Conservation (phyloP, 306 rosid genomes). For the Castanea crenata region DNA sequence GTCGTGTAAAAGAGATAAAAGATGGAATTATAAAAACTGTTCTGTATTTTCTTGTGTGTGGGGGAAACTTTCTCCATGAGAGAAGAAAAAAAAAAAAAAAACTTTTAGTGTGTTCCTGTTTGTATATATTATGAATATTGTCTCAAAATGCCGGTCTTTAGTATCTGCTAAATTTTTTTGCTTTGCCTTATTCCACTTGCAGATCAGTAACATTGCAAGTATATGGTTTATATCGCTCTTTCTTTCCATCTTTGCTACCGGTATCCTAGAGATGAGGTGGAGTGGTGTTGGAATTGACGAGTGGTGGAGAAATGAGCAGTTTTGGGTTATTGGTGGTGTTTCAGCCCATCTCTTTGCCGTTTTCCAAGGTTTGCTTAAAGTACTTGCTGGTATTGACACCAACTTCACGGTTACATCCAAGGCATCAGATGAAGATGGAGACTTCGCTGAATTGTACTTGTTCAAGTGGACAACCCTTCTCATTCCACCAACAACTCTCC, state of each 20-base stretch:
- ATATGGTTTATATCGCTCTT: conserved; percentile 96
- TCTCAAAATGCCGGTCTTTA: not conserved
- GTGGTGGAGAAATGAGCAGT: conserved; percentile 99
- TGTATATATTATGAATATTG: not conserved
- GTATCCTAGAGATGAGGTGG: conserved; percentile 99
- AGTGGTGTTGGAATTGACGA: conserved; percentile 96
- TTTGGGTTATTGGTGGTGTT: conserved; percentile 99
- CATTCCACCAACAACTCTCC: conserved; percentile 92
- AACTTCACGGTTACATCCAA: conserved; percentile 98
- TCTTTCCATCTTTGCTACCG: conserved; percentile 91
- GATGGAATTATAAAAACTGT: not conserved
- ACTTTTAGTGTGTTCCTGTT: not conserved
- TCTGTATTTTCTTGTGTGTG: not conserved
- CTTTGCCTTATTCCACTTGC: conserved; percentile 31
- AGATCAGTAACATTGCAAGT: conserved; percentile 97
- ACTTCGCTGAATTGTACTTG: conserved; percentile 83
- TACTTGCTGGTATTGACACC: conserved; percentile 92
- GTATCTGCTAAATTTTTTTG: conserved; percentile 1
- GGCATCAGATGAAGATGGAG: conserved; percentile 95
- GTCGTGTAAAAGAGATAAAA: too few relatives aligned
- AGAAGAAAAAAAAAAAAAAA: not conserved
- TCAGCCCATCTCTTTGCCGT: conserved; percentile 92
- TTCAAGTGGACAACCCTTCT: conserved; percentile 99
- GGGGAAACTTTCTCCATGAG: not conserved
- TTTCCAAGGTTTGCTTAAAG: conserved; percentile 92